A percentile compares a stretch with the other conserved stretches of the same genome.
Conservation (phyloP, 805 yeast species). For the Candida ipomoeae region DNA sequence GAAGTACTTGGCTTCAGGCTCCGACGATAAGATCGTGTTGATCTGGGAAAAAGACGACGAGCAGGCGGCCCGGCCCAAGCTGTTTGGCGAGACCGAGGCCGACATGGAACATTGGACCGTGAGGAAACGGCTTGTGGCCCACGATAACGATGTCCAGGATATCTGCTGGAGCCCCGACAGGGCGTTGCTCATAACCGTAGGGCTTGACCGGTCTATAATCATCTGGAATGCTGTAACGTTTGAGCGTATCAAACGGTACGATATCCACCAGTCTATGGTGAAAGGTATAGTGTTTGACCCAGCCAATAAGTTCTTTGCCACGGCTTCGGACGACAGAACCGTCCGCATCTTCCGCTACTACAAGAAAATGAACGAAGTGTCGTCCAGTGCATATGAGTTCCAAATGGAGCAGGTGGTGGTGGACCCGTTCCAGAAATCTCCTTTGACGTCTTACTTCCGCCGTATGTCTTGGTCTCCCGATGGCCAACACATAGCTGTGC, state of each 20-base stretch:
- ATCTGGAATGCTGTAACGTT: conserved; percentile 93
- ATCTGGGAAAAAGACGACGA: conserved; percentile 91
- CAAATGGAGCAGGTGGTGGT: conserved; percentile 79
- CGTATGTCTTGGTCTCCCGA: conserved; percentile 89
- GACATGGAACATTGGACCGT: conserved; percentile 95
- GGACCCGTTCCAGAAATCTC: conserved; percentile 84
- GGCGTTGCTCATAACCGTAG: conserved; percentile 85
- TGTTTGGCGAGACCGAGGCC: conserved; percentile 64
- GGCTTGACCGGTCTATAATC: conserved; percentile 86
- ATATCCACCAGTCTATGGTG: conserved; percentile 90
- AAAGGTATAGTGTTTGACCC: conserved; percentile 98
- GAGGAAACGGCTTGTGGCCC: conserved; percentile 87
- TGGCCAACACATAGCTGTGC: conserved; percentile 81
- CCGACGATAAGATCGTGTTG: conserved; percentile 86
- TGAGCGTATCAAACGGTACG: conserved; percentile 83
- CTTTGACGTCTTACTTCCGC: conserved; percentile 86
- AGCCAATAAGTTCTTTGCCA: conserved; percentile 94
- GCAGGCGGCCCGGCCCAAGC: conserved; percentile 46
- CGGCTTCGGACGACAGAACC: conserved; percentile 94
- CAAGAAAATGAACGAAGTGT: conserved; percentile 46
- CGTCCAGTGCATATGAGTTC: conserved; percentile 64
- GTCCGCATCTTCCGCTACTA: conserved; percentile 84
- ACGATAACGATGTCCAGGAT: conserved; percentile 96
- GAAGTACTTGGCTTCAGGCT: conserved; percentile 85
- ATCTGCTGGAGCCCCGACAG: conserved; percentile 98